phyloP scores from a whole-genome alignment of 257 asterid species.

The Nicotiana attenuata region DNA sequence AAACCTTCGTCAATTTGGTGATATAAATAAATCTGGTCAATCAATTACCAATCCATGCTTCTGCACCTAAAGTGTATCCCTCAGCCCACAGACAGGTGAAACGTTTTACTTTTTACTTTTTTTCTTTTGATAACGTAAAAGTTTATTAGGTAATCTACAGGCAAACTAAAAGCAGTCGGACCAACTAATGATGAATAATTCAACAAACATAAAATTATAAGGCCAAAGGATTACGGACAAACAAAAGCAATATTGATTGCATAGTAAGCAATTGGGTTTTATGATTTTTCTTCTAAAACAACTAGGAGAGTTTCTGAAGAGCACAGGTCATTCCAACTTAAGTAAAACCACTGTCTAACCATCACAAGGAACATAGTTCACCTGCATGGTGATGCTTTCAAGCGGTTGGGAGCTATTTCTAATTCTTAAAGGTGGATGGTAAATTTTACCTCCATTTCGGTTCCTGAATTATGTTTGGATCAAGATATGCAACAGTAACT shows the following conservation, averaged over 20 bases:
- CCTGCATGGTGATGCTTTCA: neutral
- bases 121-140: neutral
- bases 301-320: neutral
- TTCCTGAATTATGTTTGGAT: neutral
- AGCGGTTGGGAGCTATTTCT: neutral
- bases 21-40: neutral
- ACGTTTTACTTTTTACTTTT: neutral
- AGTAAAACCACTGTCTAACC: neutral
- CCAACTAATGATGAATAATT: slow-evolving; percentile 4
- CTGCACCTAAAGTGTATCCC: neutral
- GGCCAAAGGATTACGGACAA: neutral
- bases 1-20: neutral
- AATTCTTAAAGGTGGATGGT: neutral
- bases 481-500: neutral
- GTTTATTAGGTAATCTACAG: neutral
- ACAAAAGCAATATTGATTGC: neutral
- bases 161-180: neutral
- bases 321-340: neutral
- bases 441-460: neutral
- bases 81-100: neutral
- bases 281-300: neutral
- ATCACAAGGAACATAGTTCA: neutral
- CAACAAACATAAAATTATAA: neutral
- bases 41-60: neutral
- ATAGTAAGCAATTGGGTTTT: neutral